A percentile compares a stretch with the other conserved stretches of the same genome.
phyloP scores from a whole-genome alignment of 768 basidiomycete genomes.

The Suillus tomentosus region DNA sequence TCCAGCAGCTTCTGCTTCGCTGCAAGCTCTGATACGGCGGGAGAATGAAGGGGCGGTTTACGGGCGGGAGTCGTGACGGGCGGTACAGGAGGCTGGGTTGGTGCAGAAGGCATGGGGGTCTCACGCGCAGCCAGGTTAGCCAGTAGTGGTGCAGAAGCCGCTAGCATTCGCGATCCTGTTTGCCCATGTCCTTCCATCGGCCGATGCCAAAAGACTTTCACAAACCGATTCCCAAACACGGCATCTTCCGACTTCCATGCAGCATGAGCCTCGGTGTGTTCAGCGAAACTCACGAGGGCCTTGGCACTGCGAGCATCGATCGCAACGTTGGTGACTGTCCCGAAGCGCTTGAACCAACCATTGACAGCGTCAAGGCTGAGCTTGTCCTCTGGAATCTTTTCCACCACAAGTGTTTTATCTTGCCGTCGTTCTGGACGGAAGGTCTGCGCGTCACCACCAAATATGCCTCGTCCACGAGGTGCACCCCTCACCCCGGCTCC shows the following conservation, averaged over 20 bases:
- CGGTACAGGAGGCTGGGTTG: constrained; percentile 21
- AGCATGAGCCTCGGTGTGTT: constrained; percentile 79
- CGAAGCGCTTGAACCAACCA: constrained; percentile 90
- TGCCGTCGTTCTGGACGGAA: constrained; percentile 69
- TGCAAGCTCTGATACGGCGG: constrained; percentile 55
- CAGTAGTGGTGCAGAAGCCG: constrained; percentile 76
- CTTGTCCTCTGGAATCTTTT: constrained; percentile 89
- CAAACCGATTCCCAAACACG: constrained; percentile 93
- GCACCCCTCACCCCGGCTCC: constrained; percentile 46
- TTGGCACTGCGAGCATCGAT: constrained; percentile 75
- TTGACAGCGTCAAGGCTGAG: constrained; percentile 78
- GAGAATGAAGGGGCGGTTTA: constrained; percentile 39
- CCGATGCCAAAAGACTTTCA: constrained; percentile 94
- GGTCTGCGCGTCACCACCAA: constrained; percentile 62
- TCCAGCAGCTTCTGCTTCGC: constrained; percentile 77
- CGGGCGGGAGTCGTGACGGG: constrained; percentile 24
- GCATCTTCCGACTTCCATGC: constrained; percentile 95
- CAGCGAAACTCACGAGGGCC: constrained; percentile 85
- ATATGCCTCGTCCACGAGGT: constrained; percentile 55
- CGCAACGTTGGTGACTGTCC: constrained; percentile 89
- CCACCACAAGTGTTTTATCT: constrained; percentile 86
- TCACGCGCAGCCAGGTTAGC: constrained; percentile 57
- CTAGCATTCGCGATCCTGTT: constrained; percentile 73
- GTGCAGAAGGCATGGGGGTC: constrained; percentile 16
- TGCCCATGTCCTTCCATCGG: constrained; percentile 91